These are phyloP conservation scores for Tulasnella sp. DNA, from an alignment of 768 basidiomycete species.

Conservation along the genomic window DNA sequence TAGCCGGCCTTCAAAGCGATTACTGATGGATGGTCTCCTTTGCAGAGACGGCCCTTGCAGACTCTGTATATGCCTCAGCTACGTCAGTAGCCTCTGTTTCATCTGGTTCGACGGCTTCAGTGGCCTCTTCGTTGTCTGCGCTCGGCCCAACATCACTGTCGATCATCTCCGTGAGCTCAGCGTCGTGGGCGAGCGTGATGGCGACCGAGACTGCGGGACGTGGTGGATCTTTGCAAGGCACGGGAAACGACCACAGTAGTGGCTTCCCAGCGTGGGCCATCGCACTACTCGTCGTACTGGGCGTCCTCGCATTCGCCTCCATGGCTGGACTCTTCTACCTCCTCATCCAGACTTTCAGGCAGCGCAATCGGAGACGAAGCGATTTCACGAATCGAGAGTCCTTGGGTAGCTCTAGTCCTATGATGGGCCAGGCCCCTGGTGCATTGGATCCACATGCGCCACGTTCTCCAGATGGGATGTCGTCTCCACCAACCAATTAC, in stretches of 20 bases:
- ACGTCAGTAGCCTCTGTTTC: slow-evolving; percentile 30
- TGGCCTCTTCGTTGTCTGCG: slow-evolving; percentile 18
- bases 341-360: slow-evolving; percentile 55
- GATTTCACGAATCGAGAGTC: slow-evolving; percentile 46
- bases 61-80: slow-evolving; percentile 46
- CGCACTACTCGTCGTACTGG: slow-evolving; percentile 77
- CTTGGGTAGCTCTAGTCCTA: slow-evolving; percentile 70
- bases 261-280: slow-evolving; percentile 84
- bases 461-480: slow-evolving; percentile 10
- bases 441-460: slow-evolving; percentile 3
- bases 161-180: slow-evolving; percentile 23
- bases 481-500: slow-evolving; percentile 11
- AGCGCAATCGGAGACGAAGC: slow-evolving; percentile 29
- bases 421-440: slow-evolving; percentile 51
- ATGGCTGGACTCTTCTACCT: slow-evolving; percentile 58
- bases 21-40: slow-evolving; percentile 1
- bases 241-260: slow-evolving; percentile 35
- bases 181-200: slow-evolving; percentile 17
- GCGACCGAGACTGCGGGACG: slow-evolving; percentile 22
- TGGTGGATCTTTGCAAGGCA: slow-evolving; percentile 25
- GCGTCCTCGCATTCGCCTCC: slow-evolving; percentile 69
- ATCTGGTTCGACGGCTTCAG: slow-evolving; percentile 24
- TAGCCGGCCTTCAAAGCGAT: not conserved
- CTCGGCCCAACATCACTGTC: slow-evolving; percentile 17
- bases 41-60: slow-evolving; percentile 64